Conservation (phyloP, 352 stramenopile species). For the Globisporangium nunn region DNA sequence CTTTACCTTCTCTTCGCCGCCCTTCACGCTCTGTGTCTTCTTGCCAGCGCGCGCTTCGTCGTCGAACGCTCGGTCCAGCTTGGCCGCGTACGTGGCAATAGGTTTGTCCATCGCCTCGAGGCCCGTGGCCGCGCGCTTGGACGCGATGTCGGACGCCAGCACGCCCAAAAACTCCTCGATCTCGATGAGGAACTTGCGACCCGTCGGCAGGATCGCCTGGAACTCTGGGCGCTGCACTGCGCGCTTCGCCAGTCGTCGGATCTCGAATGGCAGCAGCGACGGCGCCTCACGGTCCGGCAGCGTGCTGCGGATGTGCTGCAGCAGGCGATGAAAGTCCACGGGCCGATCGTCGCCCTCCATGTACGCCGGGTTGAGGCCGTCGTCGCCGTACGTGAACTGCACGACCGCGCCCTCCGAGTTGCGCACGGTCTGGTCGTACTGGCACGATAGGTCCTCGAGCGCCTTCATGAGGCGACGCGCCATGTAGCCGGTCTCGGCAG, state of each 20-base stretch:
- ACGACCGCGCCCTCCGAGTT: conserved; percentile 92
- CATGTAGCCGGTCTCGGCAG: conserved; percentile 99
- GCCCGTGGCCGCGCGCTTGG: conserved; percentile 41
- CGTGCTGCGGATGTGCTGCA: conserved; percentile 85
- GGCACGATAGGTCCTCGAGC: conserved; percentile 95
- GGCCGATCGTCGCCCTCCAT: conserved; percentile 95
- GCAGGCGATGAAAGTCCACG: conserved; percentile 94
- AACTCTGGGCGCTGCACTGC: conserved; percentile 78
- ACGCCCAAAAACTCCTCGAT: conserved; percentile 78
- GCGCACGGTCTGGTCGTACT: conserved; percentile 91
- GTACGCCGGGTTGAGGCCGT: conserved; percentile 96
- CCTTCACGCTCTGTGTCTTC: conserved; percentile 15
- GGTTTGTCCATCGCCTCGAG: conserved; percentile 60
- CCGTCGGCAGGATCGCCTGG: conserved; percentile 80
- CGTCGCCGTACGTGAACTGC: conserved; percentile 99
- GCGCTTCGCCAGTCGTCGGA: conserved; percentile 80
- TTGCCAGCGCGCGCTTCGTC: conserved; percentile 27
- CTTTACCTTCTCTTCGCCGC: conserved; percentile 12
- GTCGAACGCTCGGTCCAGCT: conserved; percentile 64
- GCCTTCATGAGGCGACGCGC: conserved; percentile 97
- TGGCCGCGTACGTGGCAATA: conserved; percentile 56
- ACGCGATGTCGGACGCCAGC: conserved; percentile 55
- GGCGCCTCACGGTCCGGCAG: conserved; percentile 62
- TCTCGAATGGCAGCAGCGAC: conserved; percentile 70
- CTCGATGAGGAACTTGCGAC: conserved; percentile 87